phyloP scores from a whole-genome alignment of 2,329 filamentous ascomycete genomes.

The Arachnomyces sp. region DNA sequence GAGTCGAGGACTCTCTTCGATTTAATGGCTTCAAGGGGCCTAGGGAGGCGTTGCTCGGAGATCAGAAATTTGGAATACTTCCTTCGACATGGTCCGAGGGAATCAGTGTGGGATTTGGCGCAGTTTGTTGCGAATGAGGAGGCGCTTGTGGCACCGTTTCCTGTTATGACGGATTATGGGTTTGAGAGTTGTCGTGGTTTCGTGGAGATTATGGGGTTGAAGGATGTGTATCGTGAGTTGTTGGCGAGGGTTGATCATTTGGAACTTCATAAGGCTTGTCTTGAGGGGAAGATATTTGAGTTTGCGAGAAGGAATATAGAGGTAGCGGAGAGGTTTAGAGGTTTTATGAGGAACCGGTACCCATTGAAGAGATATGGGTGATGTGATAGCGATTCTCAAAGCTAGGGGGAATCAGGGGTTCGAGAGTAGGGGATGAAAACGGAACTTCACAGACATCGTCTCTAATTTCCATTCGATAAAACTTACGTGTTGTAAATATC shows the following conservation, averaged over 20 bases:
- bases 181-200: constrained; percentile 20
- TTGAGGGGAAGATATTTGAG: constrained; percentile 17
- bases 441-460: too few species aligned
- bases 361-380: too few species aligned
- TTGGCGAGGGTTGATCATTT: constrained; percentile 15
- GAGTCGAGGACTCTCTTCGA: constrained; percentile 18
- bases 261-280: constrained; percentile 19
- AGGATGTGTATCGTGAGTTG: constrained; percentile 21
- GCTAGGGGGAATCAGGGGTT: too few species aligned
- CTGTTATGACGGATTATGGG: constrained; percentile 18
- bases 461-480: too few species aligned
- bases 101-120: constrained; percentile 22
- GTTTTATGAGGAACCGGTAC: too few species aligned
- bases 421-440: too few species aligned
- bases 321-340: too few species aligned
- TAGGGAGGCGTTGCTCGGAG: constrained; percentile 12
- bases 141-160: constrained; percentile 11
- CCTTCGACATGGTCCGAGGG: constrained; percentile 12
- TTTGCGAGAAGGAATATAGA: too few species aligned
- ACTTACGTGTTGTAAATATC: too few species aligned
- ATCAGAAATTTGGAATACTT: constrained; percentile 16
- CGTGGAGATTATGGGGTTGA: constrained; percentile 19
- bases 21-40: constrained; percentile 21
- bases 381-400: too few species aligned
- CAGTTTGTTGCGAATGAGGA: constrained; percentile 19